Base-by-base conservation (phyloP, 306 rosid genomes). In the Gleditsia sinensis region DNA sequence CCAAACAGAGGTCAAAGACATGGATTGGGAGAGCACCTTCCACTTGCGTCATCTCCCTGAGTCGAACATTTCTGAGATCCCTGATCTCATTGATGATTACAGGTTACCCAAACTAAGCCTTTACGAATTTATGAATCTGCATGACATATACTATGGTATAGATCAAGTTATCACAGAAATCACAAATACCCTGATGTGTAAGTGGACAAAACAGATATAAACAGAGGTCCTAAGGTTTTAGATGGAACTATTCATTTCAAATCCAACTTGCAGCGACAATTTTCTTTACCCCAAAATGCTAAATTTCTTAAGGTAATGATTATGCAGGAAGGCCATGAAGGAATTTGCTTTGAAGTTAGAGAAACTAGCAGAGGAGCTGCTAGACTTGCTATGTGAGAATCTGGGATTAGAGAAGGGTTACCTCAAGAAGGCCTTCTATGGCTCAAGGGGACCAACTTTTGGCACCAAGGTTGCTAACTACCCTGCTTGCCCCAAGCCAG, bases 11-110 rank as follows among this genome's bases (percentile, higher is more conserved):
- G 89, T 89, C 82, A 78, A 70, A 3, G 91, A 89, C 69, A 65
- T 86, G 78, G 94, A 89, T 20, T 89, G 94, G 94, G 94, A 89
- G 64, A 84, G 85, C 80, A 86, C 94, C 63, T 89, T 89, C 86
- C 51, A 53, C 78, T 45, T 89, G 74, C 90, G 86, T 71, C 89
- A 89, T 45, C 94, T 82, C 23, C 94, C 94, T 0, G 68, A 28
- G 3, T 89, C 94, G 5, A 89, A 84, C 75, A 72, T 89, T n/a
- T 78, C 81, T 16, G 79, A 89, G 24, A 54, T 89, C 42, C 89
- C 91, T 34, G 94, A 89, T 60, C 88, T 89, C 42, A 53, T 69
- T 6, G 89, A 84, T 11, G 87, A 86, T 0, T 84, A 86, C 89
- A 82, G 89, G 92, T 84, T 30, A 16, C 30, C 14, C 49, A 36